A percentile compares a stretch with the other conserved stretches of the same genome.
These are phyloP conservation scores for Geoglossum cookeanum DNA, from an alignment of 2,329 filamentous ascomycete species.

Conservation along the genomic window DNA sequence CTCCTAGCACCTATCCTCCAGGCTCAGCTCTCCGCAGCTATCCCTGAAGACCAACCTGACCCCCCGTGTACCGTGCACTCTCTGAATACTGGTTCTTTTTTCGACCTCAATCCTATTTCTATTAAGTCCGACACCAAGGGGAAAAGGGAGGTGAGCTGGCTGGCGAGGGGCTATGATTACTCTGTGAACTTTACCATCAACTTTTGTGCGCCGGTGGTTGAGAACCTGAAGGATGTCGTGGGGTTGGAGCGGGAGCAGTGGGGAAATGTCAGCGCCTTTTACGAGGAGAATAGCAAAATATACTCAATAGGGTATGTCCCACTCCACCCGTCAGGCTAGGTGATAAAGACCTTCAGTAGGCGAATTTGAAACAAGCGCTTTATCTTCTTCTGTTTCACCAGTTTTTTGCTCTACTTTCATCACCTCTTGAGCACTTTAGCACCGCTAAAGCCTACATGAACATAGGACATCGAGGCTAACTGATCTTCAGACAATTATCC, in stretches of 20 bases:
- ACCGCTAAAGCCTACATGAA: neutral
- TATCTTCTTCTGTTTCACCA: neutral
- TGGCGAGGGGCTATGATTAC: constrained; percentile 29
- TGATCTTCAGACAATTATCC: constrained; percentile 21
- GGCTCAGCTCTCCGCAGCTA: neutral
- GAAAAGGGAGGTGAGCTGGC: constrained; percentile 26
- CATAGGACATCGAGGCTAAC: neutral
- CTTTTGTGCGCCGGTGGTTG: constrained; percentile 30
- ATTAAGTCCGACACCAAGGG: constrained; percentile 25
- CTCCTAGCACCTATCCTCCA: neutral
- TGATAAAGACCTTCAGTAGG: neutral
- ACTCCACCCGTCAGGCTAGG: neutral
- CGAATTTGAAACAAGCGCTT: neutral
- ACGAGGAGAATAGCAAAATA: constrained; percentile 22
- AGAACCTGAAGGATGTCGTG: constrained; percentile 26
- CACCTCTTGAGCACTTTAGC: neutral
- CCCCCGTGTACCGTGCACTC: constrained; percentile 43
- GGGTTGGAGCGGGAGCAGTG: constrained; percentile 23
- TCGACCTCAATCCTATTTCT: constrained; percentile 40
- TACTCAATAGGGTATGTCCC: constrained; percentile 28
- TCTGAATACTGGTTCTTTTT: constrained; percentile 40
- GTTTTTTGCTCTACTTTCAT: neutral
- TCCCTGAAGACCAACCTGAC: constrained; percentile 20
- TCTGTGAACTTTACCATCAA: constrained; percentile 31
- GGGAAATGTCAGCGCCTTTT: constrained; percentile 30